Conservation (phyloP, 1,284 basidiomycete species). For the Heterobasidion annosum region DNA sequence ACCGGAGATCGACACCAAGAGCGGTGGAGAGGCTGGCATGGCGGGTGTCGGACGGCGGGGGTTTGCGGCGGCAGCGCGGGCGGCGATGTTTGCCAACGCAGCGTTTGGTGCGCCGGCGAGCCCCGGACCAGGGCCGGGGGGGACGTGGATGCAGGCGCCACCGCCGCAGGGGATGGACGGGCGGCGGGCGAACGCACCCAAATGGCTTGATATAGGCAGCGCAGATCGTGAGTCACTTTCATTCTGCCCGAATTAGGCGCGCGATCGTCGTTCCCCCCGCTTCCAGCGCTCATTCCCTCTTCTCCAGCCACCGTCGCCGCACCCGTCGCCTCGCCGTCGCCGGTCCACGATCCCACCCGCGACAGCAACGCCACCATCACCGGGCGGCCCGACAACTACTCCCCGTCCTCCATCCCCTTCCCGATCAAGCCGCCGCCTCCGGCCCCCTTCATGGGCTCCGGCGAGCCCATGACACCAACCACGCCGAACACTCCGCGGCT, state of each 20-base stretch:
- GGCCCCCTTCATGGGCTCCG: background rate
- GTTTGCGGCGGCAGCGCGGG: slow-evolving; percentile 72
- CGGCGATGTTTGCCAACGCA: slow-evolving; percentile 44
- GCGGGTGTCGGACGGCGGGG: slow-evolving; percentile 82
- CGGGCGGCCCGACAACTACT: background rate
- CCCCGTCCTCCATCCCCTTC: slow-evolving; percentile 25
- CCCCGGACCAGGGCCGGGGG: background rate
- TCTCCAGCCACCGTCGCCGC: background rate
- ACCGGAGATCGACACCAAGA: slow-evolving; percentile 53
- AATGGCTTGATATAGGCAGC: slow-evolving; percentile 41
- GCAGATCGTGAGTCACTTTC: slow-evolving; percentile 1
- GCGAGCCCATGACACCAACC: slow-evolving; percentile 24
- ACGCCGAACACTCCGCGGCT: slow-evolving; percentile 19
- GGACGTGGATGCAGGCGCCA: slow-evolving; percentile 6
- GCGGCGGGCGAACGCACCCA: slow-evolving; percentile 34
- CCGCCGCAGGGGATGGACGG: slow-evolving; percentile 22
- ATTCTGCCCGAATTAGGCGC: background rate
- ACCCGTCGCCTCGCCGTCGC: background rate
- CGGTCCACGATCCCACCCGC: background rate
- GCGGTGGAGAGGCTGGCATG: slow-evolving; percentile 80
- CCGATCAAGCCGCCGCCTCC: slow-evolving; percentile 7
- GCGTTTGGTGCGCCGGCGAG: background rate
- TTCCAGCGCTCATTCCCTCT: background rate
- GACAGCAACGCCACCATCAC: slow-evolving; percentile 3
- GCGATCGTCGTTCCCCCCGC: background rate